Evolutionary conservation across 257 asterid genomes (phyloP).

Genomic region (Apocynum venetum): DNA sequence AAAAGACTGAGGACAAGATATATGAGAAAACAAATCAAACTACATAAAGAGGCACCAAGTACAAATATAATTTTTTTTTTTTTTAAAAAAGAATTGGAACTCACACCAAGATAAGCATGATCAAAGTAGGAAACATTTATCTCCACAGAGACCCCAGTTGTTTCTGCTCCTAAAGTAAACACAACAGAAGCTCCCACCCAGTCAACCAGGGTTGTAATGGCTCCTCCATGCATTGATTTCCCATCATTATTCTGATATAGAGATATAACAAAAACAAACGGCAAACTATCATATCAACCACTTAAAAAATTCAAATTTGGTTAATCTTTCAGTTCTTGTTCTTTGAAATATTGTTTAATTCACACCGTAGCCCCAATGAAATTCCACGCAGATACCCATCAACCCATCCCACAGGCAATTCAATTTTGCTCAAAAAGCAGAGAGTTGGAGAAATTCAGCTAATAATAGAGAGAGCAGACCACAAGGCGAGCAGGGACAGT

Average conservation of each 20-base stretch:
- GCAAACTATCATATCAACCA: not conserved
- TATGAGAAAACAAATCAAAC: not conserved
- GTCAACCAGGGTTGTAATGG: conserved; percentile 75
- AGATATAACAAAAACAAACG: not conserved
- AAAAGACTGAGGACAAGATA: not conserved
- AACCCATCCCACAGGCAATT: too few species aligned
- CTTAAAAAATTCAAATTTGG: not conserved
- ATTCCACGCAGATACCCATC: too few species aligned
- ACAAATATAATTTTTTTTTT: too few species aligned
- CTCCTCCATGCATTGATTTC: conserved; percentile 73
- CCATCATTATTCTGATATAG: conserved; percentile 39
- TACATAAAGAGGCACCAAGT: not conserved
- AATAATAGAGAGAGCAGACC: conserved; percentile 33
- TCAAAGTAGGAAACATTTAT: conserved; percentile 61
- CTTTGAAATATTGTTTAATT: not conserved
- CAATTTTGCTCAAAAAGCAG: not conserved
- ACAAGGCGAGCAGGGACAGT: conserved; percentile 68
- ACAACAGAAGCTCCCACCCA: conserved; percentile 59
- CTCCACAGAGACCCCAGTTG: conserved; percentile 70
- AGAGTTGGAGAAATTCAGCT: not conserved
- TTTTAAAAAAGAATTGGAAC: conserved; percentile 5
- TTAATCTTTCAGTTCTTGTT: not conserved
- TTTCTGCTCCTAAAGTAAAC: conserved; percentile 46
- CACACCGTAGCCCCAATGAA: too few species aligned
- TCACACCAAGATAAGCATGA: conserved; percentile 63